phyloP scores from a whole-genome alignment of 1,139 yeast species.

The Kodamaea ohmeri region DNA sequence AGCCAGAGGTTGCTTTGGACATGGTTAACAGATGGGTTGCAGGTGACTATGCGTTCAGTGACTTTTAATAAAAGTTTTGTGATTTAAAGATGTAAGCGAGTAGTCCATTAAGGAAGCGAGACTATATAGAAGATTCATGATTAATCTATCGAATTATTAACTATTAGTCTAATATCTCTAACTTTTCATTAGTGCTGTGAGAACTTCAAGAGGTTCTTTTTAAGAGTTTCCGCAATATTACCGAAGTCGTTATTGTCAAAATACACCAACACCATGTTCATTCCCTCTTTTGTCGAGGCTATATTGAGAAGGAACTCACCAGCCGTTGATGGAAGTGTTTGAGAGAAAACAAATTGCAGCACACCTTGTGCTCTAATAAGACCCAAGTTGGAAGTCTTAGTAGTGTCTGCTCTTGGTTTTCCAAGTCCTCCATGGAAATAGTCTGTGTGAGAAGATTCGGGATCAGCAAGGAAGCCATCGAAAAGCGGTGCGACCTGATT shows the following conservation, averaged over 20 bases:
- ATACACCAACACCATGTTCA: constrained; percentile 36
- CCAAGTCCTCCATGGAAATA: constrained; percentile 26
- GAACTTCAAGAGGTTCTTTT: constrained; percentile 19
- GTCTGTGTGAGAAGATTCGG: constrained; percentile 19
- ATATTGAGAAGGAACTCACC: constrained; percentile 37
- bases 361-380: constrained; percentile 22
- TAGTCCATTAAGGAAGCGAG: not conserved
- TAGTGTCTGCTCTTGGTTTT: constrained; percentile 32
- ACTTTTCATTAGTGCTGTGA: no score
- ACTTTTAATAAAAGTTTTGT: not conserved
- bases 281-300: constrained; percentile 36
- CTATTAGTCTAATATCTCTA: no score
- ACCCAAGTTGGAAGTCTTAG: constrained; percentile 43
- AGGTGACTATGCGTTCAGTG: constrained; percentile 40
- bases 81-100: not conserved
- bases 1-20: constrained; percentile 69
- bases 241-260: constrained; percentile 20
- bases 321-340: constrained; percentile 37
- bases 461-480: constrained; percentile 16
- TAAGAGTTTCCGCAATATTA: constrained; percentile 23
- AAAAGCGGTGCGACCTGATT: constrained; percentile 24
- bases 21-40: constrained; percentile 78
- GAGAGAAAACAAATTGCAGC: constrained; percentile 35
- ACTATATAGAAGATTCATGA: no score
- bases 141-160: no score